Percentiles rank a stretch among this genome's conserved stretches.
These are phyloP conservation scores for Epichloe sylvatica DNA, from an alignment of 2,329 filamentous ascomycete genomes.

Conservation along the genomic window DNA sequence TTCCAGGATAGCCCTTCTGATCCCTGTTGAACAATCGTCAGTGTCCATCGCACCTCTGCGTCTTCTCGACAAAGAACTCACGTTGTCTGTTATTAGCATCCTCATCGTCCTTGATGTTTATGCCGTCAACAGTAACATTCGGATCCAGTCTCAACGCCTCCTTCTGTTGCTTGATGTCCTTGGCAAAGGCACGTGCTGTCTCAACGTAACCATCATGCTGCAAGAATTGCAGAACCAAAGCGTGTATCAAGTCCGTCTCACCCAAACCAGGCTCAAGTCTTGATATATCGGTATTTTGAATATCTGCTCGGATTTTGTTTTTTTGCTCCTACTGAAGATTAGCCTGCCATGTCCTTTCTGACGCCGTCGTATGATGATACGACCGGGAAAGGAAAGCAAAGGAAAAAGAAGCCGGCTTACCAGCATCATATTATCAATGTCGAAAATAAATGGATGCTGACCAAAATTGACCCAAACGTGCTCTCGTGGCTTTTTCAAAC, in stretches of 20 bases:
- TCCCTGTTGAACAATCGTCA: constrained; percentile 40
- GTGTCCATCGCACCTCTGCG: background rate
- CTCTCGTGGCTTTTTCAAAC: constrained; percentile 52
- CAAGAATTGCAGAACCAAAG: constrained; percentile 71
- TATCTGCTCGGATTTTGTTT: constrained; percentile 43
- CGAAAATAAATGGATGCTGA: constrained; percentile 68
- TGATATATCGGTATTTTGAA: constrained; percentile 43
- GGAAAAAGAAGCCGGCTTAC: constrained; percentile 29
- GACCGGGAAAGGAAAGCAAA: background rate
- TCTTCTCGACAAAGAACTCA: constrained; percentile 28
- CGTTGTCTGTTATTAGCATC: constrained; percentile 79
- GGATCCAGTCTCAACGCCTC: constrained; percentile 50
- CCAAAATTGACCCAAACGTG: constrained; percentile 52
- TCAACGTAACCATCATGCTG: constrained; percentile 94
- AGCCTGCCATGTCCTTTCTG: background rate
- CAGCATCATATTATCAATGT: constrained; percentile 77
- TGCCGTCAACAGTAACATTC: constrained; percentile 35
- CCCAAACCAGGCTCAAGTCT: constrained; percentile 48
- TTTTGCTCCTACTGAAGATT: constrained; percentile 40
- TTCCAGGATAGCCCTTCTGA: constrained; percentile 73
- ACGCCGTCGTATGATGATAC: background rate
- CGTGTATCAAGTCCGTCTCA: constrained; percentile 69
- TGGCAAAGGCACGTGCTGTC: constrained; percentile 74
- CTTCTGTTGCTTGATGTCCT: constrained; percentile 65
- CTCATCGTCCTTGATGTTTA: constrained; percentile 64